Base-by-base conservation (phyloP, 2,329 filamentous ascomycete genomes). In the Neoscytalidium dimidiatum region DNA sequence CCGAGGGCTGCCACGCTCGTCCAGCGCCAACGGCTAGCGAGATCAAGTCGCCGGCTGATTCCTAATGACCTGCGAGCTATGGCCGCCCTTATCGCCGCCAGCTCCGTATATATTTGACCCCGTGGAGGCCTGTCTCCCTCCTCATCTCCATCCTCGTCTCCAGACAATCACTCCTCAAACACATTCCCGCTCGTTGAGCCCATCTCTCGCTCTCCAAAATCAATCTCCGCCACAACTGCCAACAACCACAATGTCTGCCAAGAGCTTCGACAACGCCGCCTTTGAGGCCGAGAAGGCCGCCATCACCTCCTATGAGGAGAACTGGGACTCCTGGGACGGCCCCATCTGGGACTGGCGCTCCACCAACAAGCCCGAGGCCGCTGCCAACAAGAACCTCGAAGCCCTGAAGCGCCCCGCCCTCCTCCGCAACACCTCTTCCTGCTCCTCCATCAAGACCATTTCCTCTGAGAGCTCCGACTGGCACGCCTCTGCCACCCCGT, bases 81-180 rank as follows among this genome's bases (percentile, higher is more conserved):
- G 56, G 41, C 56, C 56, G 56, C 56, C 43, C 38, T 60, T 46
- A 46, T 60, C 56, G 56, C 56, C 56, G 56, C 56, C 41, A 48
- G 56, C 56, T 46, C 56, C 56, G 56, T 60, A 60, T 60, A 60
- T 60, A 60, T 60, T 60, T 31, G 28, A n/a, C 21, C 17, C 14
- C 56, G 14, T 19, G 3, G n/a, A 51, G 48, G 21, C 13, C 60
- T n/a, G 7, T 17, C 61, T n/a, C 8, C 48, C 61, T 9, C 23
- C 46, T 23, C 17, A 81, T 98, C 52, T 98, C 97, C 79, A 95
- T 98, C 70, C 89, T 90, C 75, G 90, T 97, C 72, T 87, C 98
- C 63, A 94, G 96, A 87, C 89, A 94, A 52, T 94, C 95, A 9
- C 82, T 98, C 23, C 26, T 35, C 66, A 83, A 86, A 1, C 79